phyloP scores from a whole-genome alignment of 129 eudicot genomes.

The Flaveria bidentis region DNA sequence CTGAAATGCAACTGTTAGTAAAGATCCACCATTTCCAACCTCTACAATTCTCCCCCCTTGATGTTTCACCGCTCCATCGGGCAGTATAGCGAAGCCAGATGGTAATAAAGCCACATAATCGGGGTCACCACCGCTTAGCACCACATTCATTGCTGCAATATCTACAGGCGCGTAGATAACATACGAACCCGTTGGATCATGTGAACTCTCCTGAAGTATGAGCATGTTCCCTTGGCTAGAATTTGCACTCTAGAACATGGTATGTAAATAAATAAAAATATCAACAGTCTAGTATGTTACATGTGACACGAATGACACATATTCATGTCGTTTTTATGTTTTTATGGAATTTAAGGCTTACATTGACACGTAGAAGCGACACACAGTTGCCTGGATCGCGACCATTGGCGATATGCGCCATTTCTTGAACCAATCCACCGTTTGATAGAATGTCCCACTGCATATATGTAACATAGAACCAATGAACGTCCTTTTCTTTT shows the following conservation, averaged over 20 bases:
- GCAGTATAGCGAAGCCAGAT: slow-evolving; percentile 74
- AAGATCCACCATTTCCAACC: slow-evolving; percentile 56
- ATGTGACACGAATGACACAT: not conserved
- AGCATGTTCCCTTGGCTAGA: slow-evolving; percentile 64
- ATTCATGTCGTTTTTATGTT: not conserved
- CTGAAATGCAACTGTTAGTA: slow-evolving; percentile 68
- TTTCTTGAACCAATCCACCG: slow-evolving; percentile 97
- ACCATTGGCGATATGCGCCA: slow-evolving; percentile 97
- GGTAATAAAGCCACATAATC: slow-evolving; percentile 60
- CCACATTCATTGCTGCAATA: slow-evolving; percentile 50
- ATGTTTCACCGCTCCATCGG: slow-evolving; percentile 50
- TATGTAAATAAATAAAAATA: not conserved
- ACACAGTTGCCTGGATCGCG: slow-evolving; percentile 97
- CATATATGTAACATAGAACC: not conserved
- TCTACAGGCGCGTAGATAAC: slow-evolving; percentile 85
- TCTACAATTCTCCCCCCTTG: slow-evolving; percentile 39
- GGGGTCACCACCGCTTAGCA: slow-evolving; percentile 65
- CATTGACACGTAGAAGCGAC: slow-evolving; percentile 86
- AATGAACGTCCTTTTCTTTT: not conserved
- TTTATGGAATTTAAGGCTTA: slow-evolving; percentile 35
- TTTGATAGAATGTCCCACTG: slow-evolving; percentile 99
- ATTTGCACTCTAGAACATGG: slow-evolving; percentile 42
- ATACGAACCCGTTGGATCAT: slow-evolving; percentile 58
- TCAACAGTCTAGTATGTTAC: not conserved
- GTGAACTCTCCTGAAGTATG: slow-evolving; percentile 63